phyloP scores from a whole-genome alignment of 1,284 basidiomycete species.

The Leucoagaricus sp. region DNA sequence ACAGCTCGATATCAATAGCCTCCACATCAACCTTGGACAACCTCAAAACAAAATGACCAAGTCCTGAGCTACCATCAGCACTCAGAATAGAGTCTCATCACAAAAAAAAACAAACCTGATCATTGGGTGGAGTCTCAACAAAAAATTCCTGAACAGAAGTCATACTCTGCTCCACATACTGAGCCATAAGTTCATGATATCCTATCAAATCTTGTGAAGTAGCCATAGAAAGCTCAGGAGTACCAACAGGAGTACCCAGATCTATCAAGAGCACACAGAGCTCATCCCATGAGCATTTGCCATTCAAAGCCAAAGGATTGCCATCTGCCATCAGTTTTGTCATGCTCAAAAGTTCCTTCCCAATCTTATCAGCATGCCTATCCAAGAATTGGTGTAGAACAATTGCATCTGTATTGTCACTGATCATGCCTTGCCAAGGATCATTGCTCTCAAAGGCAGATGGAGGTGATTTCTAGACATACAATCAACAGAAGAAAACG shows the following conservation, averaged over 20 bases:
- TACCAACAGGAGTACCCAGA: conserved; percentile 71
- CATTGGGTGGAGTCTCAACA: conserved; percentile 52
- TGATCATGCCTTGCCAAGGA: conserved; percentile 72
- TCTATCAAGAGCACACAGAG: conserved; percentile 78
- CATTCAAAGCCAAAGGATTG: conserved; percentile 56
- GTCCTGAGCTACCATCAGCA: conserved; percentile 37
- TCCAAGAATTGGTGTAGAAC: conserved; percentile 84
- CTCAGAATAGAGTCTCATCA: background rate
- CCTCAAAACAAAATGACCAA: conserved; percentile 62
- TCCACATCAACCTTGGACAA: conserved; percentile 78
- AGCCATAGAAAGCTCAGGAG: conserved; percentile 54
- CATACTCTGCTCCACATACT: conserved; percentile 64
- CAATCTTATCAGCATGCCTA: conserved; percentile 82
- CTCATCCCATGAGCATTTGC: conserved; percentile 76
- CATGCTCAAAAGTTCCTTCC: conserved; percentile 78
- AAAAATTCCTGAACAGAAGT: conserved; percentile 70
- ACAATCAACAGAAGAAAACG: background rate
- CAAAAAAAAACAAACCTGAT: conserved; percentile 8
- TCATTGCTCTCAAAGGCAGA: conserved; percentile 58
- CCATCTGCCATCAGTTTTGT: conserved; percentile 63
- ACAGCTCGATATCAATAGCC: conserved; percentile 80
- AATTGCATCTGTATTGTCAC: conserved; percentile 80
- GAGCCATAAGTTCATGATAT: conserved; percentile 70
- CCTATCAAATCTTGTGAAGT: conserved; percentile 57
- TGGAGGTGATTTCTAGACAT: conserved; percentile 55